Percentiles rank a stretch among this genome's conserved stretches.
Conservation (phyloP, 441 rosid species). For the Euphorbia celastroides region DNA sequence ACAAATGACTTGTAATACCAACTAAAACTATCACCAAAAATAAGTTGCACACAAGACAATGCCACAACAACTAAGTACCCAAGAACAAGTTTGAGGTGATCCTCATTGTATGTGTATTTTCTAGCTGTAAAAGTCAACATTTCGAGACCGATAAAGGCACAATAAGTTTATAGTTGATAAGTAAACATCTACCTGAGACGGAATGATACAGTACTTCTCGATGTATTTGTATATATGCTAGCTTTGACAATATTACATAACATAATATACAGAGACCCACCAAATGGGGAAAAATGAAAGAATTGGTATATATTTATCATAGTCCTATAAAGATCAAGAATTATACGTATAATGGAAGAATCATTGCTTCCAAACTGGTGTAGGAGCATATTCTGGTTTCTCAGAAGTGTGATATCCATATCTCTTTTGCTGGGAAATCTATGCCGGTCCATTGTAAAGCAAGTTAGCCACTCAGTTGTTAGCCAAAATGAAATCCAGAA, state of each 20-base stretch:
- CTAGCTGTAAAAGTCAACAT: too few species aligned
- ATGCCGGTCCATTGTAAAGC: conserved; percentile 11
- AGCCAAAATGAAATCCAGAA: conserved; percentile 82
- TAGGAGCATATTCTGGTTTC: neutral
- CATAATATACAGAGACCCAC: conserved; percentile 25
- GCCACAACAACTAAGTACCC: neutral
- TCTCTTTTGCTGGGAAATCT: conserved; percentile 5
- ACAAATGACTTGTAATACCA: neutral
- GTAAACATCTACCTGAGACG: neutral
- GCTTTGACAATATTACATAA: conserved; percentile 29
- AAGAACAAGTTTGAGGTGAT: neutral
- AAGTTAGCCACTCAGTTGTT: conserved; percentile 14
- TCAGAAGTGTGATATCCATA: neutral
- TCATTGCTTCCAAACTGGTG: neutral
- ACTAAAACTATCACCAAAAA: neutral
- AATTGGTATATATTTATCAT: conserved; percentile 25
- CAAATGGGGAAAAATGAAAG: conserved; percentile 34
- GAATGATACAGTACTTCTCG: neutral
- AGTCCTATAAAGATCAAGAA: conserved; percentile 12
- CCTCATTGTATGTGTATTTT: neutral
- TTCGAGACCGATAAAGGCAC: neutral
- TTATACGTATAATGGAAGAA: conserved; percentile 11
- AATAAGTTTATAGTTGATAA: neutral
- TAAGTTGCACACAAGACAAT: neutral
- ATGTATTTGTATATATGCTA: conserved; percentile 13